Conservation (phyloP, 2,329 filamentous ascomycete genomes). For the Microdochium trichocladiopsis region DNA sequence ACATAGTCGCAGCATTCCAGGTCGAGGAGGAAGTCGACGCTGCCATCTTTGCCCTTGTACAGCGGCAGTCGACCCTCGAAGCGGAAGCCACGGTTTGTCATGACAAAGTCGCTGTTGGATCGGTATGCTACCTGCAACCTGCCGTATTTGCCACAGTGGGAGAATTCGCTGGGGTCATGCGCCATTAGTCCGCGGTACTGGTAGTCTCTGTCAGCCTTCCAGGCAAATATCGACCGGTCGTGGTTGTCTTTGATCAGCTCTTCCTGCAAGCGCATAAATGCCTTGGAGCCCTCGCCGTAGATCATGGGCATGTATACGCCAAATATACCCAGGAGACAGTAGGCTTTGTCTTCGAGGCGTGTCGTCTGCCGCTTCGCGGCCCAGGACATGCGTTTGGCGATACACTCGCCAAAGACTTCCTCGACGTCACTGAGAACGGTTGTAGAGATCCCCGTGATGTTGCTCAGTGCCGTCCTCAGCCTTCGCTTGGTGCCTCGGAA, state of each 20-base stretch:
- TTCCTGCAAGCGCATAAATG: constrained; percentile 2
- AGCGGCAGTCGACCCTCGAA: background rate
- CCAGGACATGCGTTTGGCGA: constrained; percentile 16
- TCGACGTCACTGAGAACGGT: background rate
- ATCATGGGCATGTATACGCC: constrained; percentile 15
- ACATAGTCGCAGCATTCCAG: background rate
- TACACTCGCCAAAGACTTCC: constrained; percentile 1
- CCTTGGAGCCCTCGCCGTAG: constrained; percentile 8
- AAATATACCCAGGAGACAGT: constrained; percentile 16
- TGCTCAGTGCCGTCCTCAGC: background rate
- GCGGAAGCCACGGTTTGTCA: background rate
- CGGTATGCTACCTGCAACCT: background rate
- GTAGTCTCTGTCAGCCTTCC: background rate
- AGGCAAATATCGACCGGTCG: background rate
- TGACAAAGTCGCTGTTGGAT: background rate
- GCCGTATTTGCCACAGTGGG: background rate
- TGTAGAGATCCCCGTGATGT: background rate
- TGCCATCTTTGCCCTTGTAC: background rate
- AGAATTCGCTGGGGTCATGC: background rate
- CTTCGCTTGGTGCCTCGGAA: constrained; percentile 1
- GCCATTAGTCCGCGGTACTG: background rate
- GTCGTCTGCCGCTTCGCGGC: constrained; percentile 10
- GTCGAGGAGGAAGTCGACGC: background rate
- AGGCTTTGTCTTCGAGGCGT: constrained; percentile 12
- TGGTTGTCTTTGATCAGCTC: background rate